phyloP scores from a whole-genome alignment of 805 yeast genomes.

The Kluyveromyces lactis region DNA sequence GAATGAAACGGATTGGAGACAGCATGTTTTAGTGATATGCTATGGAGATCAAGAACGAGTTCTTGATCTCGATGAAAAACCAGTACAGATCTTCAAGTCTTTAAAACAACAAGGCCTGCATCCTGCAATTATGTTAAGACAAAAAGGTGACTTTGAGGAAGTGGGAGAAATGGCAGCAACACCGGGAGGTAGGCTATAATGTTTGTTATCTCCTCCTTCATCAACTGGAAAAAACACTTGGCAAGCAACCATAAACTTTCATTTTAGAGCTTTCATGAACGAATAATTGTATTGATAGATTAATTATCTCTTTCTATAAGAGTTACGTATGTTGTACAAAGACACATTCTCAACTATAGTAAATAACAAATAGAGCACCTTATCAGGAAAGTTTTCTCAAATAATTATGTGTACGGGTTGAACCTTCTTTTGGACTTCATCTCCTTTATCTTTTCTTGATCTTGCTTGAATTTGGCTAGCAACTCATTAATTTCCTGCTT shows the following conservation, averaged over 20 bases:
- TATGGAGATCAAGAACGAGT: slow-evolving; percentile 87
- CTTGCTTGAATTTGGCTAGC: slow-evolving; percentile 75
- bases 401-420: slow-evolving; percentile 57
- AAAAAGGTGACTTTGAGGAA: slow-evolving; percentile 49
- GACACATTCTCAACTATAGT: too few relatives aligned
- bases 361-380: too few relatives aligned
- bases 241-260: too few relatives aligned
- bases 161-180: slow-evolving; percentile 13
- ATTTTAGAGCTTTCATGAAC: too few relatives aligned
- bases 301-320: too few relatives aligned
- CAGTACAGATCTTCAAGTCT: slow-evolving; percentile 77
- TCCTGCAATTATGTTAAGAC: slow-evolving; percentile 89
- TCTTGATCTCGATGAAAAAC: slow-evolving; percentile 76
- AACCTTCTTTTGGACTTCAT: slow-evolving; percentile 79
- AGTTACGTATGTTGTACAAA: too few relatives aligned
- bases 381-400: too few relatives aligned
- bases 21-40: slow-evolving; percentile 81
- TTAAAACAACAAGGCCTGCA: slow-evolving; percentile 76
- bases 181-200: slow-evolving; percentile 13
- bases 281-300: too few relatives aligned
- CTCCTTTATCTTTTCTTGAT: slow-evolving; percentile 73
- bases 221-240: too few relatives aligned
- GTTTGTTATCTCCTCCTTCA: too few relatives aligned
- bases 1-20: slow-evolving; percentile 72
- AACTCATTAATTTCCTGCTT: slow-evolving; percentile 87